Percentiles rank a stretch among this genome's conserved stretches.
These are phyloP conservation scores for Scedosporium apiospermum DNA, from an alignment of 2,329 filamentous ascomycete species.

Conservation along the genomic window DNA sequence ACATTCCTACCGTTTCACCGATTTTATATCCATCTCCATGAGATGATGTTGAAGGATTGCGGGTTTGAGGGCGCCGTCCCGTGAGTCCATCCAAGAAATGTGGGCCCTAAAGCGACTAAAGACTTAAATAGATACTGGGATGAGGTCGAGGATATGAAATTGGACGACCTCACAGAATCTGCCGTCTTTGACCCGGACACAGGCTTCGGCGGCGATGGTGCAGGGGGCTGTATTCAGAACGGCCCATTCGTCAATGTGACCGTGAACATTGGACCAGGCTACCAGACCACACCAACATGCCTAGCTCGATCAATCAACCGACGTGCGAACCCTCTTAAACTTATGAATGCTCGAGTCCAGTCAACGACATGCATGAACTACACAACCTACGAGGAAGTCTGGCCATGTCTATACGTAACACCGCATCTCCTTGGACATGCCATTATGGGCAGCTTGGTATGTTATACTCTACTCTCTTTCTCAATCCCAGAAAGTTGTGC, in stretches of 20 bases:
- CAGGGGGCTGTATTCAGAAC: neutral
- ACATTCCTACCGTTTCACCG: constrained; percentile 21
- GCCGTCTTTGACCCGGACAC: neutral
- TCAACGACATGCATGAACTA: neutral
- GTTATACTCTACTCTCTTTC: too few species aligned
- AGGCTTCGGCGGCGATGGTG: neutral
- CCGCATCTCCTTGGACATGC: too few species aligned
- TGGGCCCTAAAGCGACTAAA: neutral
- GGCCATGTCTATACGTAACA: constrained; percentile 11
- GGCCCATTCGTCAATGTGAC: neutral
- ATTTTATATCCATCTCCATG: constrained; percentile 17
- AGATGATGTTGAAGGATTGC: constrained; percentile 16
- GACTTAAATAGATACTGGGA: neutral
- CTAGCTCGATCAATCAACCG: neutral
- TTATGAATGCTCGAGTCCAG: neutral
- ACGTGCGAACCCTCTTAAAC: too few species aligned
- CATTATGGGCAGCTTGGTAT: too few species aligned
- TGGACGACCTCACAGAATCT: neutral
- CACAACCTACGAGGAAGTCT: constrained; percentile 8
- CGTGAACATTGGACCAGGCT: neutral
- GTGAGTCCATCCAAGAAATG: neutral
- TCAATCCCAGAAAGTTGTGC: constrained; percentile 12
- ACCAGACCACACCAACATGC: neutral
- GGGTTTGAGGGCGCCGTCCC: constrained; percentile 18
- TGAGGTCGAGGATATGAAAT: neutral